Evolutionary conservation across 1,284 basidiomycete genomes (phyloP), one percentile per base, ranked within the genome.

Genomic region (Sanguinoderma infundibulare): DNA sequence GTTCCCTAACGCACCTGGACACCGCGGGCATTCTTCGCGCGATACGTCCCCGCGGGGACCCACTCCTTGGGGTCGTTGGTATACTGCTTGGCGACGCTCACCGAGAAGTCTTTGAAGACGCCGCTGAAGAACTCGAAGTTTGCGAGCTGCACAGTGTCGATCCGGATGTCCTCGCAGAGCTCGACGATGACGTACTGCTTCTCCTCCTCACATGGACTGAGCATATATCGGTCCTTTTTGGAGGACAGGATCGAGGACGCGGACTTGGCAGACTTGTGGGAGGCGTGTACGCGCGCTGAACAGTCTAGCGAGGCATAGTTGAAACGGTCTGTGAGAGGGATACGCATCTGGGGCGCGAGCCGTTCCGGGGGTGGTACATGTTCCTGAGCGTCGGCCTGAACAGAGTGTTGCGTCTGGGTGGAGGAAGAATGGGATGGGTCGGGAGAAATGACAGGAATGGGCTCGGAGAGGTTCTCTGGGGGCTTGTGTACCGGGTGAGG

Each of bases 51-150:
- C 1, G 85, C 90, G 50, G 82, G 79, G 1, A 84, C 88, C 82
- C 92, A 94, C 22, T 83, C 88, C 20, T 89, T 86, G 24, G 85
- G 78, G 38, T 89, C 87, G 7, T 78, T 81, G 20, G 83, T 80
- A 67, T 57, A 63, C 54, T 85, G 91, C 74, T 92, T 91, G 5
- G 93, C 89, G 2, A 95, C 94, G 69, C 91, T 93, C 46, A 99
- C 90, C 2, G 84, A 84, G 66, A 99, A 92, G 56, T 96, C 92
- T 75, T 94, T 93, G 79, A 99, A 98, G 54, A 98, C 93, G 10
- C 96, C 95, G 69, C 93, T 96, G 79, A 98, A 99, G 79, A 98
- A 98, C 78, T 99, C 97, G 75, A 94, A 98, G 72, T 98, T 98
- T 56, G 96, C 96, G 6, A 99, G 79, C 73, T 98, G 96, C 53